phyloP scores from a whole-genome alignment of 495 filamentous ascomycete genomes.

The Penicillium crystallinum region DNA sequence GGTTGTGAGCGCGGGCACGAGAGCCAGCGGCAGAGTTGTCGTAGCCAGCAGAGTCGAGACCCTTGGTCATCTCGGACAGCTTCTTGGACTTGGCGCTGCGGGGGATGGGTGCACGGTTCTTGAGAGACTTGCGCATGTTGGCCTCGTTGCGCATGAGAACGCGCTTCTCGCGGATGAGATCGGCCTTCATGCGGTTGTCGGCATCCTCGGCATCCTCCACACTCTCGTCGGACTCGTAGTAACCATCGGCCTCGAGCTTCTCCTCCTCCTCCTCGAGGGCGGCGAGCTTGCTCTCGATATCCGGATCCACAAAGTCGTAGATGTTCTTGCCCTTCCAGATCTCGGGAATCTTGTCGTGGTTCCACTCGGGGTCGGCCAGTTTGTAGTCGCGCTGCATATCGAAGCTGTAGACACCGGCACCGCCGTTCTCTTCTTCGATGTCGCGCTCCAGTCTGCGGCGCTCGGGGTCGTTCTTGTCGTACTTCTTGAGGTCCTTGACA shows the following conservation, averaged over 20 bases:
- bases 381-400: conserved; percentile 83
- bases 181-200: conserved; percentile 83
- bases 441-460: conserved; percentile 76
- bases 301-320: conserved; percentile 92
- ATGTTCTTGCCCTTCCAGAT: conserved; percentile 92
- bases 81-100: conserved; percentile 67
- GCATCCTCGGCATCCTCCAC: conserved; percentile 80
- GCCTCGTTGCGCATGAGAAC: conserved; percentile 84
- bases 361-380: conserved; percentile 83
- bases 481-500: conserved; percentile 73
- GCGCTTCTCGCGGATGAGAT: conserved; percentile 90
- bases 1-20: conserved; percentile 60
- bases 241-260: conserved; percentile 76
- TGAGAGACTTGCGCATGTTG: conserved; percentile 86
- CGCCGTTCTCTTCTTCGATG: conserved; percentile 86
- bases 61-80: conserved; percentile 76
- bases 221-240: conserved; percentile 63
- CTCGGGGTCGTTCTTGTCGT: conserved; percentile 81
- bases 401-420: conserved; percentile 91
- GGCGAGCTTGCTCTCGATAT: conserved; percentile 86
- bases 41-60: conserved; percentile 77
- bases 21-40: conserved; percentile 69
- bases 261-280: conserved; percentile 95
- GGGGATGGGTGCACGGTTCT: conserved; percentile 91
- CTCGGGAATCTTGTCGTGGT: conserved; percentile 92